Percentiles rank a stretch among this genome's conserved stretches.
phyloP scores from a whole-genome alignment of 2,329 filamentous ascomycete species.

The Penicillium sp. region DNA sequence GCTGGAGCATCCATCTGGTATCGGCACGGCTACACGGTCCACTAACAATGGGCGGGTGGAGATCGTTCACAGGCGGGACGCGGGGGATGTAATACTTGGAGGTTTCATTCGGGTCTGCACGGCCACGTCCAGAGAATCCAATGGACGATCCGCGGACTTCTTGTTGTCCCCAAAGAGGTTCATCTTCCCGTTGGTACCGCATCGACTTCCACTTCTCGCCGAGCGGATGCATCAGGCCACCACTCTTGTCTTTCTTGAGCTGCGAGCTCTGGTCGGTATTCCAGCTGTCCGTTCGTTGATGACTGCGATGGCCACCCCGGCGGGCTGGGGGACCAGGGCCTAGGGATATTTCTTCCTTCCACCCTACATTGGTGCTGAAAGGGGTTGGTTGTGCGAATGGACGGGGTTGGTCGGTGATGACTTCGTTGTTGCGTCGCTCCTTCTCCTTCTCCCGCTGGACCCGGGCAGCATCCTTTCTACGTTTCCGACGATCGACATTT shows the following conservation, averaged over 20 bases:
- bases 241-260: conserved; percentile 49
- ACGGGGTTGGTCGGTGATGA: conserved; percentile 63
- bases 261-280: conserved; percentile 45
- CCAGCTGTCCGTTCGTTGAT: conserved; percentile 57
- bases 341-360: conserved; percentile 80
- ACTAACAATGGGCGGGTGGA: conserved; percentile 80
- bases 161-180: conserved; percentile 80
- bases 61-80: conserved; percentile 77
- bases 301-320: conserved; percentile 52
- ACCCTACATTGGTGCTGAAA: conserved; percentile 84
- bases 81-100: conserved; percentile 60
- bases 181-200: conserved; percentile 82
- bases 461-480: conserved; percentile 67
- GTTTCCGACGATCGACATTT: conserved; percentile 66
- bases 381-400: conserved; percentile 73
- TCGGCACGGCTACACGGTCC: conserved; percentile 67
- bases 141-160: conserved; percentile 56
- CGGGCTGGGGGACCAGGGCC: conserved; percentile 70
- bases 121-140: conserved; percentile 43
- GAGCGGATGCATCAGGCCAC: conserved; percentile 31
- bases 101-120: conserved; percentile 34
- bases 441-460: conserved; percentile 66
- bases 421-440: conserved; percentile 57
- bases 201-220: conserved; percentile 71
- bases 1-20: conserved; percentile 88